phyloP scores from a whole-genome alignment of 2,329 filamentous ascomycete genomes.

The Colletotrichum navitas region DNA sequence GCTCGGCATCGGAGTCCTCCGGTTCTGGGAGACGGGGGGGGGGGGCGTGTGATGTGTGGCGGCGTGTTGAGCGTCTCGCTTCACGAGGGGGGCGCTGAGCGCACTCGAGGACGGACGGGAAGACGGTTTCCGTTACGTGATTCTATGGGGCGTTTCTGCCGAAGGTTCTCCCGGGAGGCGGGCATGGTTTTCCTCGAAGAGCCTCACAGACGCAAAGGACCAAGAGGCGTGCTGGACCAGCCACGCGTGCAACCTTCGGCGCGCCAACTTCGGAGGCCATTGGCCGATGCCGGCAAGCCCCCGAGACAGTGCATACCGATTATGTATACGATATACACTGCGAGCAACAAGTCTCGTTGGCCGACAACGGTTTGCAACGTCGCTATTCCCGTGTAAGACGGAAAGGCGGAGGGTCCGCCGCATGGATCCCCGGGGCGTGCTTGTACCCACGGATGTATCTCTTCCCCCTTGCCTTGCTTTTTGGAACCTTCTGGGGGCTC shows the following conservation, averaged over 20 bases:
- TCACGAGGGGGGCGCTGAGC: background rate
- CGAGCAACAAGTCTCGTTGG: too few species aligned
- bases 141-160: background rate
- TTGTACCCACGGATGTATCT: background rate
- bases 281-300: background rate
- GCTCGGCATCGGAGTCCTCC: conserved; percentile 6
- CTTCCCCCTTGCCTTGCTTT: background rate
- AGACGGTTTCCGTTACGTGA: conserved; percentile 27
- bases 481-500: conserved; percentile 5
- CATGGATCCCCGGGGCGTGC: background rate
- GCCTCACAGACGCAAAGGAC: background rate
- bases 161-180: conserved; percentile 5
- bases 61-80: background rate
- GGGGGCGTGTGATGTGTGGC: background rate
- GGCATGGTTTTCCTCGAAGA: background rate
- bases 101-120: background rate
- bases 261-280: background rate
- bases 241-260: background rate
- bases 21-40: background rate
- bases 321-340: too few species aligned
- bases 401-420: conserved; percentile 23
- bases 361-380: background rate
- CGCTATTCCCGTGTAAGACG: conserved; percentile 15
- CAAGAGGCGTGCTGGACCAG: background rate
- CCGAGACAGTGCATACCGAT: background rate